Evolutionary conservation across 352 stramenopile genomes (phyloP).

Genomic region (Saprolegnia parasitica): DNA sequence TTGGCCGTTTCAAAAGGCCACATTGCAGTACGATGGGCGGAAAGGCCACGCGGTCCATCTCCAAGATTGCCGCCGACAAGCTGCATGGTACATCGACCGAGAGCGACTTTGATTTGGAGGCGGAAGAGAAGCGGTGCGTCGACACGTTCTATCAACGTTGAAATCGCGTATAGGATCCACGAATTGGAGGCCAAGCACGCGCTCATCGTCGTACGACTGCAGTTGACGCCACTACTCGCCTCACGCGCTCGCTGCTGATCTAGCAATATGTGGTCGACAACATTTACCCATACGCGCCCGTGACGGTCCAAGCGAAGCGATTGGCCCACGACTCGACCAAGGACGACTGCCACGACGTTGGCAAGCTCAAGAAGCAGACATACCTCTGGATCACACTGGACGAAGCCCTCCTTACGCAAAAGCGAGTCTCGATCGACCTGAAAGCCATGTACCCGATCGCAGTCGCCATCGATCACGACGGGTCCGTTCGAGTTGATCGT

Average conservation of each 20-base stretch:
- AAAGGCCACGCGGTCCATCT: background rate
- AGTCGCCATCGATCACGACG: conserved; percentile 57
- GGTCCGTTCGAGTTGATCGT: conserved; percentile 64
- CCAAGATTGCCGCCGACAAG: conserved; percentile 4
- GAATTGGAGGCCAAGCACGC: conserved; percentile 22
- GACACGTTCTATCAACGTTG: too few species aligned
- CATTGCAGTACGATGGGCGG: background rate
- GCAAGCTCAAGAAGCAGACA: conserved; percentile 51
- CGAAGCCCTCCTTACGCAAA: conserved; percentile 56
- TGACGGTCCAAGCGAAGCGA: conserved; percentile 60
- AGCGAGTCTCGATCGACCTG: conserved; percentile 36
- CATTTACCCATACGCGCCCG: conserved; percentile 69
- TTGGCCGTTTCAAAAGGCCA: too few species aligned
- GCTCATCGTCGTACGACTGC: conserved; percentile 12
- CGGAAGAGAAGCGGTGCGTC: conserved; percentile 17
- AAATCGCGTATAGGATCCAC: conserved; percentile 18
- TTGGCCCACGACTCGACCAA: background rate
- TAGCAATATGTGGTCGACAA: conserved; percentile 64
- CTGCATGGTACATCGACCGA: background rate
- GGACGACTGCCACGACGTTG: conserved; percentile 37
- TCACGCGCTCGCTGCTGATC: conserved; percentile 12
- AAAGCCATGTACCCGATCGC: conserved; percentile 60
- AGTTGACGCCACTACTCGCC: background rate
- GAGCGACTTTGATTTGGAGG: conserved; percentile 27
- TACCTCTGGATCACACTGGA: conserved; percentile 78